These are phyloP conservation scores for Oidiodendron maius DNA, from an alignment of 495 filamentous ascomycete species.

Conservation along the genomic window DNA sequence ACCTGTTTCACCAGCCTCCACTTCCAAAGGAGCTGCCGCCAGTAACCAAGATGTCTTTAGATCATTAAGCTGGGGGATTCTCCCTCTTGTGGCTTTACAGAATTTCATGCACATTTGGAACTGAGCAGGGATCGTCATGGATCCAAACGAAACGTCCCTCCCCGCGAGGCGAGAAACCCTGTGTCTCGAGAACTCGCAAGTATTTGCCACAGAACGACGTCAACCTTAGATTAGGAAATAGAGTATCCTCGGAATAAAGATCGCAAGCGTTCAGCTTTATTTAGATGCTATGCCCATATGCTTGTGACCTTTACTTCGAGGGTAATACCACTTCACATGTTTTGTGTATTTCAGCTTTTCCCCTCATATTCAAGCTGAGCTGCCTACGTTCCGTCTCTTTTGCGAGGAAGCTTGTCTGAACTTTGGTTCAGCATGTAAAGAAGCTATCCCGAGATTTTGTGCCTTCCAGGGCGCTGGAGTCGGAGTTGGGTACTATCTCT, in stretches of 20 bases:
- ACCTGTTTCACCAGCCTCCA: too few relatives aligned
- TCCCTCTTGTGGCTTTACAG: too few relatives aligned
- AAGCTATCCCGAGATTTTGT: slow-evolving; percentile 3
- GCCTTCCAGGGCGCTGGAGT: too few relatives aligned
- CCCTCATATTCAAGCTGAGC: slow-evolving; percentile 1
- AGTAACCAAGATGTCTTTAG: too few relatives aligned
- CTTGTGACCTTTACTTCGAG: background rate
- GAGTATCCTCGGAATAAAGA: slow-evolving; percentile 1
- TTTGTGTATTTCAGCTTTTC: too few relatives aligned
- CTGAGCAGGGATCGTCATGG: too few relatives aligned
- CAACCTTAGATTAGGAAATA: slow-evolving; percentile 2
- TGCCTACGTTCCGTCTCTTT: background rate
- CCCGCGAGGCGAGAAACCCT: slow-evolving; percentile 1
- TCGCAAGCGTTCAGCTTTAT: background rate
- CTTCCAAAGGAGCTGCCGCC: too few relatives aligned
- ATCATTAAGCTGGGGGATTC: too few relatives aligned
- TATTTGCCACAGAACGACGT: slow-evolving; percentile 2
- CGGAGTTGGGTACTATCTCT: too few relatives aligned
- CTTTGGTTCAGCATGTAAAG: slow-evolving; percentile 1
- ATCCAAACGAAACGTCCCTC: background rate
- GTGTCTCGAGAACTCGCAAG: slow-evolving; percentile 2
- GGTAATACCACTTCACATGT: background rate
- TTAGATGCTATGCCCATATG: slow-evolving; percentile 1
- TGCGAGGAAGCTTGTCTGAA: background rate
- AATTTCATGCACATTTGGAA: too few relatives aligned